Conservation (phyloP, 2,329 filamentous ascomycete genomes). For the Zarea fungicola region DNA sequence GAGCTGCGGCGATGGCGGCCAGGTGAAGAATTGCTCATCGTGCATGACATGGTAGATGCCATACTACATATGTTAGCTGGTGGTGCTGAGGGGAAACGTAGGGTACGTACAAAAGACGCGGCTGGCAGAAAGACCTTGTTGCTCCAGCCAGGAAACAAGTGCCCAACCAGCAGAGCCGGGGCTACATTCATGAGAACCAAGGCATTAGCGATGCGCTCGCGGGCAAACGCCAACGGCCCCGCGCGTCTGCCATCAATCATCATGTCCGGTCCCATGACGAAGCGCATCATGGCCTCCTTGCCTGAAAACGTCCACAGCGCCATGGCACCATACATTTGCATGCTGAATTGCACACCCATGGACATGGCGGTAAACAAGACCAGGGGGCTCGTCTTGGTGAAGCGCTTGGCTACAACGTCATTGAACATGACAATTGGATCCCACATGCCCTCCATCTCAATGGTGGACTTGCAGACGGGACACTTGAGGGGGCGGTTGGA, state of each 20-base stretch:
- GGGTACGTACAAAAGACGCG: constrained; percentile 34
- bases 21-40: constrained; percentile 40
- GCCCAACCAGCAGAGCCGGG: constrained; percentile 39
- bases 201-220: constrained; percentile 28
- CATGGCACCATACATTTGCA: constrained; percentile 48
- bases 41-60: constrained; percentile 40
- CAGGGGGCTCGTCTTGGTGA: constrained; percentile 53
- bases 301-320: constrained; percentile 50
- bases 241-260: constrained; percentile 22
- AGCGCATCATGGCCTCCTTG: constrained; percentile 36
- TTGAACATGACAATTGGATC: constrained; percentile 67
- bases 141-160: constrained; percentile 38
- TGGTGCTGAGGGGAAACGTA: background rate
- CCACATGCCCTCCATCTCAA: constrained; percentile 68
- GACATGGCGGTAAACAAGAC: constrained; percentile 58
- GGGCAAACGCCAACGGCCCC: constrained; percentile 20
- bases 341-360: constrained; percentile 44
- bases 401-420: constrained; percentile 50
- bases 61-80: constrained; percentile 33
- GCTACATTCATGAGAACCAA: constrained; percentile 40
- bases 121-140: constrained; percentile 38
- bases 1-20: constrained; percentile 50
- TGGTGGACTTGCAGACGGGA: constrained; percentile 82
- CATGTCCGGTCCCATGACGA: constrained; percentile 33
- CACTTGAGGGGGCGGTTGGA: constrained; percentile 66